Conservation (phyloP, 1,284 basidiomycete genomes). For the Pseudozyma sp. region DNA sequence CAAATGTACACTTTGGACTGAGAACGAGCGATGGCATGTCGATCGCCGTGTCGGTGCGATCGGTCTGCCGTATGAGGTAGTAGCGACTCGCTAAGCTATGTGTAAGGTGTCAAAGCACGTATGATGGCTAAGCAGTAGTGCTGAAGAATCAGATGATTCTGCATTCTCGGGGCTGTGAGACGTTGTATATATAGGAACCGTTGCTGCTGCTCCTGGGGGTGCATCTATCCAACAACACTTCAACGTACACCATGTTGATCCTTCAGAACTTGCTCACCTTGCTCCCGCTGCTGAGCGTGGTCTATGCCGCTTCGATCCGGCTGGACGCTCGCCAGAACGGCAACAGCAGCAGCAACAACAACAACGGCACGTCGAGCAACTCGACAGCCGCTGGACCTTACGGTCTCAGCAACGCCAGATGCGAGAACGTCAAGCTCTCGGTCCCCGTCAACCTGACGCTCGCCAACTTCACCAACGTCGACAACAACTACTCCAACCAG, state of each 20-base stretch:
- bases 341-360: not conserved
- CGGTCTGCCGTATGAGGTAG: too few relatives aligned
- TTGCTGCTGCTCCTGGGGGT: not conserved
- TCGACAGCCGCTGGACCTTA: slow-evolving; percentile 38
- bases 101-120: too few relatives aligned
- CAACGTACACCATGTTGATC: slow-evolving; percentile 10
- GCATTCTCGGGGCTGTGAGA: too few relatives aligned
- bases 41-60: too few relatives aligned
- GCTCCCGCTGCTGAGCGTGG: slow-evolving; percentile 16
- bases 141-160: too few relatives aligned
- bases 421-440: slow-evolving; percentile 23
- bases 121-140: too few relatives aligned
- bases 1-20: too few relatives aligned
- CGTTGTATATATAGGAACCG: too few relatives aligned
- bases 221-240: not conserved
- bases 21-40: too few relatives aligned
- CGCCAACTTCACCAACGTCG: slow-evolving; percentile 38
- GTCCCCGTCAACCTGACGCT: slow-evolving; percentile 32
- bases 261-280: slow-evolving; percentile 9
- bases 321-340: slow-evolving; percentile 11
- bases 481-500: slow-evolving; percentile 39
- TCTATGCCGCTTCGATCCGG: slow-evolving; percentile 21
- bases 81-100: too few relatives aligned
- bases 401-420: slow-evolving; percentile 45
- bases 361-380: not conserved